Conservation (phyloP, 2,329 filamentous ascomycete species). For the Neoarthrinium moseri region DNA sequence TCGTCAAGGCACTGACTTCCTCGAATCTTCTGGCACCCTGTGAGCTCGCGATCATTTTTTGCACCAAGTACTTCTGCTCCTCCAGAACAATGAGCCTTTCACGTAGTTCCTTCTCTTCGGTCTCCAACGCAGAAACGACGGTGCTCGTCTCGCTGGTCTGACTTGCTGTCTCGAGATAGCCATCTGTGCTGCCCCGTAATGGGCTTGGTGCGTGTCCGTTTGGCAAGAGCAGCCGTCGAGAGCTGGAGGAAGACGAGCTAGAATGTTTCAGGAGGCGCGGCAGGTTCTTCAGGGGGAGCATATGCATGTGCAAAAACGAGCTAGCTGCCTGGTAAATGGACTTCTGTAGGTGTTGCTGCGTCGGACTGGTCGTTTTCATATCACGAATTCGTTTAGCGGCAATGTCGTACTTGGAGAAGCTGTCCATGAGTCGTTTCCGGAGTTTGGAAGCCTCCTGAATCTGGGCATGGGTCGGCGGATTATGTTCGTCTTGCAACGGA, state of each 20-base stretch:
- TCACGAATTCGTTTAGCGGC: constrained; percentile 81
- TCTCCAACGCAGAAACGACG: constrained; percentile 62
- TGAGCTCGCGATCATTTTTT: constrained; percentile 78
- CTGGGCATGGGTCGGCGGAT: constrained; percentile 58
- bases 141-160: constrained; percentile 51
- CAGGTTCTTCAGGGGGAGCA: constrained; percentile 80
- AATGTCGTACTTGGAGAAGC: constrained; percentile 82
- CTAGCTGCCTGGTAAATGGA: constrained; percentile 81
- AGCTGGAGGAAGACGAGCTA: constrained; percentile 33
- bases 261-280: constrained; percentile 62
- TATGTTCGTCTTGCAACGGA: constrained; percentile 60
- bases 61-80: constrained; percentile 87
- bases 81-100: constrained; percentile 82
- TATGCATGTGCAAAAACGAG: constrained; percentile 82
- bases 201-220: constrained; percentile 34
- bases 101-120: constrained; percentile 78
- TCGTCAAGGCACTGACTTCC: constrained; percentile 75
- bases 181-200: constrained; percentile 42
- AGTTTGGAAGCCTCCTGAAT: constrained; percentile 85
- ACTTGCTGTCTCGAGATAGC: constrained; percentile 46
- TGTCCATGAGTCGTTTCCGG: constrained; percentile 84
- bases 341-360: constrained; percentile 74
- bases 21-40: constrained; percentile 78
- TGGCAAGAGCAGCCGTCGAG: constrained; percentile 27
- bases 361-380: constrained; percentile 68